Conservation (phyloP, 495 filamentous ascomycete genomes). For the Daldinia decipiens region DNA sequence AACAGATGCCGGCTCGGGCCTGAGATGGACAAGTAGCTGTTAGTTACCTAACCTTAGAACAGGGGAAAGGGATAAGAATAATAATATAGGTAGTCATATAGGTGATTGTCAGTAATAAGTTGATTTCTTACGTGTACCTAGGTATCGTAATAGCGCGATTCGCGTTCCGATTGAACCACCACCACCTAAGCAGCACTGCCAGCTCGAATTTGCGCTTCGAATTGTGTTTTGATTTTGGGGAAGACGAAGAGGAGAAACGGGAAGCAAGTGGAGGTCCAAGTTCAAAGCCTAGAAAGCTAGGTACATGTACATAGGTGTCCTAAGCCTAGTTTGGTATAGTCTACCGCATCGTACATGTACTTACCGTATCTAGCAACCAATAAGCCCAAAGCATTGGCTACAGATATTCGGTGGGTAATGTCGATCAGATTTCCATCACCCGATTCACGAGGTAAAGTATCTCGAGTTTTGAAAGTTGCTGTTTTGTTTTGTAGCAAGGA, state of each 20-base stretch:
- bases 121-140: not conserved
- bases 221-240: conserved; percentile 13
- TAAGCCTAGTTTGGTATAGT: conserved; percentile 29
- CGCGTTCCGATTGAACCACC: conserved; percentile 30
- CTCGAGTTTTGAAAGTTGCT: not conserved
- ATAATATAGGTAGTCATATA: not conserved
- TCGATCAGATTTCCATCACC: conserved; percentile 2
- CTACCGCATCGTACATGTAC: not conserved
- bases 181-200: conserved; percentile 2
- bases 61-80: conserved; percentile 7
- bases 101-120: conserved; percentile 1
- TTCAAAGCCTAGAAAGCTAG: conserved; percentile 8
- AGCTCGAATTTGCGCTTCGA: conserved; percentile 5
- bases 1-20: not conserved
- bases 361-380: conserved; percentile 11
- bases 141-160: conserved; percentile 15
- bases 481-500: not conserved
- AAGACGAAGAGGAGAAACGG: conserved; percentile 27
- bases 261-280: not conserved
- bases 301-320: not conserved
- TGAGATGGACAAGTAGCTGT: not conserved
- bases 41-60: conserved; percentile 1
- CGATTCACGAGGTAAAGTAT: not conserved
- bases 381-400: conserved; percentile 1
- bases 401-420: conserved; percentile 8